Conservation (phyloP, 176 grass and related monocot genomes). For the Tillandsia leiboldiana region DNA sequence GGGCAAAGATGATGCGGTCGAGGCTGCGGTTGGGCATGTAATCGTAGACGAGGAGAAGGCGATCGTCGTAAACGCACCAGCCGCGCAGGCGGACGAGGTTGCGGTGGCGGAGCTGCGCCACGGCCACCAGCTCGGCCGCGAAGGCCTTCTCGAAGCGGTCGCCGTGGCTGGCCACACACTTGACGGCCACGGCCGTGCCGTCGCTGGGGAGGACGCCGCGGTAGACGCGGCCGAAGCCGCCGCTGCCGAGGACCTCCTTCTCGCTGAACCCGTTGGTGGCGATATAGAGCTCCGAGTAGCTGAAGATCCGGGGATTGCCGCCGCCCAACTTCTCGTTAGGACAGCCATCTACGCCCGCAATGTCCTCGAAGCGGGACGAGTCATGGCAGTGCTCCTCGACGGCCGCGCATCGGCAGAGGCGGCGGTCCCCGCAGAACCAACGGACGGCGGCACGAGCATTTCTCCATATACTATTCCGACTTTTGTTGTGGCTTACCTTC, state of each 20-base stretch:
- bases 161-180: conserved; percentile 53
- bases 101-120: conserved; percentile 74
- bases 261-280: conserved; percentile 69
- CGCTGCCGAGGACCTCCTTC: conserved; percentile 59
- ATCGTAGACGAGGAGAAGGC: conserved; percentile 80
- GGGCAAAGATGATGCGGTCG: conserved; percentile 59
- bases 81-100: conserved; percentile 72
- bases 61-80: conserved; percentile 60
- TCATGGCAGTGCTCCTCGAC: background rate
- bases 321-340: conserved; percentile 19
- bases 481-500: background rate
- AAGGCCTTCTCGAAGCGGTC: conserved; percentile 78
- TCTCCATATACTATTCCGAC: background rate
- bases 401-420: conserved; percentile 19
- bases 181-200: conserved; percentile 67
- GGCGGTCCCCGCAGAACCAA: conserved; percentile 14
- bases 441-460: conserved; percentile 6
- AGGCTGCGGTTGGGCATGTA: conserved; percentile 97
- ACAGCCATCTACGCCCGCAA: conserved; percentile 9
- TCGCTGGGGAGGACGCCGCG: conserved; percentile 68
- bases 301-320: conserved; percentile 56
- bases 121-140: conserved; percentile 59
- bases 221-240: conserved; percentile 71
- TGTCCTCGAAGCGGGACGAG: conserved; percentile 27
- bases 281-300: conserved; percentile 86